A percentile compares a stretch with the other conserved stretches of the same genome.
Evolutionary conservation across 1,139 yeast genomes (phyloP).

Genomic region (Scheffersomyces insectosa): DNA sequence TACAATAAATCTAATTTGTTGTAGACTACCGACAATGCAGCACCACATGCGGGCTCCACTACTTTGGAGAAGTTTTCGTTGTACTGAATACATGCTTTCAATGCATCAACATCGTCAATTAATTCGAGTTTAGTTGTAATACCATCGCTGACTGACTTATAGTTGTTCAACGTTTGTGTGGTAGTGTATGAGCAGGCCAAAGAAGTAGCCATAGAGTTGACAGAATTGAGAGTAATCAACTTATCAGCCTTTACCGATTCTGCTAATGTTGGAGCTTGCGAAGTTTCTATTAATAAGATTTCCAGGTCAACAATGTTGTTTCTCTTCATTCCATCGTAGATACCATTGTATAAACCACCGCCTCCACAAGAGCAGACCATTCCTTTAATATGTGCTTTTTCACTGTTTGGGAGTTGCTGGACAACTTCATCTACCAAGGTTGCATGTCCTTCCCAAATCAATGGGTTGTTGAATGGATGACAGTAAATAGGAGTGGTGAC

Average conservation of each 20-base stretch:
- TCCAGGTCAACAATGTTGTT: slow-evolving; percentile 25
- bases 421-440: slow-evolving; percentile 58
- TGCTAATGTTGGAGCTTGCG: slow-evolving; percentile 58
- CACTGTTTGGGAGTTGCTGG: slow-evolving; percentile 14
- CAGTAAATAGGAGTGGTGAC: slow-evolving; percentile 50
- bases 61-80: slow-evolving; percentile 50
- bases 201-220: slow-evolving; percentile 59
- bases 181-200: slow-evolving; percentile 62
- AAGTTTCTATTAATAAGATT: slow-evolving; percentile 49
- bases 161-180: slow-evolving; percentile 42
- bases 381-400: slow-evolving; percentile 46
- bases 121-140: slow-evolving; percentile 45
- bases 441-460: slow-evolving; percentile 71
- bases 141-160: slow-evolving; percentile 24
- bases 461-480: slow-evolving; percentile 68
- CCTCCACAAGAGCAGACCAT: slow-evolving; percentile 74
- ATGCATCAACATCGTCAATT: slow-evolving; percentile 57
- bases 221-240: slow-evolving; percentile 43
- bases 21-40: slow-evolving; percentile 57
- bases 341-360: slow-evolving; percentile 70
- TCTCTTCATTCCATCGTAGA: slow-evolving; percentile 53
- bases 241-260: slow-evolving; percentile 49
- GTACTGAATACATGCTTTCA: slow-evolving; percentile 50
- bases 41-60: slow-evolving; percentile 80
- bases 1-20: slow-evolving; percentile 34